Percentiles rank a stretch among this genome's conserved stretches.
Evolutionary conservation across 1,139 yeast genomes (phyloP).

Genomic region (Hansenula lynferdii): DNA sequence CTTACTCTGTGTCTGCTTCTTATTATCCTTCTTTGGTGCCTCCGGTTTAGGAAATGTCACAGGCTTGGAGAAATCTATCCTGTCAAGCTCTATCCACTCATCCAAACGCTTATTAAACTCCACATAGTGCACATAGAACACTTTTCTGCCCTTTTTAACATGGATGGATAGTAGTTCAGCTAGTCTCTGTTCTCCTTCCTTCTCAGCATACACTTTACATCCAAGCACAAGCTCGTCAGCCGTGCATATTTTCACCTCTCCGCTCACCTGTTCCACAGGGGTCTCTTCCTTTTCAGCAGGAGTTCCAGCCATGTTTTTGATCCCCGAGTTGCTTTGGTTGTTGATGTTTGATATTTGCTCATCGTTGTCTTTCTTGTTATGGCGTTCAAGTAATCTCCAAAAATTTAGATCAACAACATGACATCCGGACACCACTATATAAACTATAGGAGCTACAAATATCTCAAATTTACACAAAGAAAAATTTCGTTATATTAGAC

Average conservation of each 20-base stretch:
- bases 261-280: slow-evolving; percentile 4
- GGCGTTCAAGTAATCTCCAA: no score
- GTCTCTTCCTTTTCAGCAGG: slow-evolving; percentile 1
- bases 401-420: not conserved
- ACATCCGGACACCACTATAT: not conserved
- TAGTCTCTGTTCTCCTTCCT: slow-evolving; percentile 72
- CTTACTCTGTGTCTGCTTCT: slow-evolving; percentile 23
- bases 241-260: slow-evolving; percentile 21
- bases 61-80: slow-evolving; percentile 66
- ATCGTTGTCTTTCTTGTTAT: no score
- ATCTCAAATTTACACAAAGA: not conserved
- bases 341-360: no score
- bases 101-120: slow-evolving; percentile 93
- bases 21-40: slow-evolving; percentile 39
- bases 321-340: no score
- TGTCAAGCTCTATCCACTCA: slow-evolving; percentile 79
- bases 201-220: slow-evolving; percentile 74
- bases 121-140: slow-evolving; percentile 88
- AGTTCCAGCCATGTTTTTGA: not conserved
- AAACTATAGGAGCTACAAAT: not conserved
- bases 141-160: slow-evolving; percentile 68
- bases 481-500: no score
- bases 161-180: slow-evolving; percentile 87
- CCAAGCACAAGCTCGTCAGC: slow-evolving; percentile 58
- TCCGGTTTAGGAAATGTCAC: slow-evolving; percentile 65